phyloP scores from a whole-genome alignment of 2,329 filamentous ascomycete species.

The Diaporthe sp. region DNA sequence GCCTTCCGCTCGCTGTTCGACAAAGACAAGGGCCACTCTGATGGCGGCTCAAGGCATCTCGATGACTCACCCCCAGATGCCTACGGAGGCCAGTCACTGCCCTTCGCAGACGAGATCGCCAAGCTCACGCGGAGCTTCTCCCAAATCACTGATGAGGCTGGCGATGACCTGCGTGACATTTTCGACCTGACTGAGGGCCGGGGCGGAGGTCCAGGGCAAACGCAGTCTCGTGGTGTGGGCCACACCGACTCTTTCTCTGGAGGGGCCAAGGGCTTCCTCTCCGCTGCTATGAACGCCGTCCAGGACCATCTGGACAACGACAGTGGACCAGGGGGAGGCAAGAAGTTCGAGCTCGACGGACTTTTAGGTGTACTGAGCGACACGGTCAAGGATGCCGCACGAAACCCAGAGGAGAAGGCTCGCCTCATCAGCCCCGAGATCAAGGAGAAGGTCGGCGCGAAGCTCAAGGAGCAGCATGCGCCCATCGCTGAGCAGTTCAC shows the following conservation, averaged over 20 bases:
- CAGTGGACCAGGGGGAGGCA: constrained; percentile 49
- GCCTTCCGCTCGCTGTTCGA: constrained; percentile 61
- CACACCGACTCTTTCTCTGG: constrained; percentile 43
- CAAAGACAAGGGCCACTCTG: constrained; percentile 47
- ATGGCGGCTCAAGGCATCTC: constrained; percentile 46
- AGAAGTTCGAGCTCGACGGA: constrained; percentile 56
- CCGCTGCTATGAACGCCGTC: constrained; percentile 56
- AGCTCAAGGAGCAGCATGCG: constrained; percentile 57
- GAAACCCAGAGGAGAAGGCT: constrained; percentile 62
- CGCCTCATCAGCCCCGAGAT: constrained; percentile 61
- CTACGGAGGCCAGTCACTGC: constrained; percentile 57
- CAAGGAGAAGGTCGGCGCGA: constrained; percentile 58
- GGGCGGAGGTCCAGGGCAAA: constrained; percentile 26
- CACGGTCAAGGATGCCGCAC: constrained; percentile 58
- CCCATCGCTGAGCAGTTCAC: constrained; percentile 62
- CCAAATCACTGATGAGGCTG: constrained; percentile 56
- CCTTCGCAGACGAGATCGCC: constrained; percentile 61
- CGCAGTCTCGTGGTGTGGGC: constrained; percentile 47
- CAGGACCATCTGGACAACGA: constrained; percentile 48
- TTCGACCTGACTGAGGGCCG: constrained; percentile 57
- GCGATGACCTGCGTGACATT: constrained; percentile 60
- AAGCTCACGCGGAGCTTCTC: constrained; percentile 56
- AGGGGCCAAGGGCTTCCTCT: constrained; percentile 53
- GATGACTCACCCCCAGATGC: constrained; percentile 54
- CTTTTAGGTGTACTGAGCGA: constrained; percentile 58